Evolutionary conservation across 1,139 yeast genomes (phyloP), one percentile per base, ranked within the genome.

Genomic region (Wickerhamiella pararugosa): DNA sequence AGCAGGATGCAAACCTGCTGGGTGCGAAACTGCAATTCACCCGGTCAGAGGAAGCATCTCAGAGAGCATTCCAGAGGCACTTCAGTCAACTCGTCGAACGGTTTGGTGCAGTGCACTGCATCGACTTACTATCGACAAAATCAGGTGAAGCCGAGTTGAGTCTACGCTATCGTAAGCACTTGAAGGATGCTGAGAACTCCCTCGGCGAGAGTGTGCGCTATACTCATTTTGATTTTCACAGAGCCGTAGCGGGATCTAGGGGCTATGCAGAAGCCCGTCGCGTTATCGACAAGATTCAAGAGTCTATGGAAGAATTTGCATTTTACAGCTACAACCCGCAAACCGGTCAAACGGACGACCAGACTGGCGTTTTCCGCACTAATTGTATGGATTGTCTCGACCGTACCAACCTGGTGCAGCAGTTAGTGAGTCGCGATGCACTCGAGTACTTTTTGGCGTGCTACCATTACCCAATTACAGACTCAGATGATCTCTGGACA

Each of bases 301-400:
- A 73, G 29, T 76, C 87, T 1, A 64, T 86, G 47, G 73, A 75
- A 47, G 78, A 76, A 47, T 83, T 82, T 61, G 95, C 94, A 0
- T 86, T 77, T 63, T 87, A 76, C 57, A 71, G 79, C 37, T 79
- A 72, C 54, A 82, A 73, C 51, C 67, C 69, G 0, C 57, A 61
- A 11, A 64, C 65, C 2, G 71, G 69, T 46, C 59, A 64, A 32
- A 65, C 73, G 2, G 64, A 76, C 9, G 79, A 84, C 52, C 99
- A 90, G 57, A 72, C 75, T 44, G 98, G 99, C 38, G 75, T 86
- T 11, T 87, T 92, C 59, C 66, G 99, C 51, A 81, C 93, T 5
- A 90, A 90, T 58, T 90, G 98, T 61, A 69, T 90, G 50, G 99
- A 90, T 60, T 90, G 99, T 60, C 66, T 90, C 44, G 99, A 92